phyloP scores from a whole-genome alignment of 2,329 filamentous ascomycete species.

The Pseudocercospora fijiensis region DNA sequence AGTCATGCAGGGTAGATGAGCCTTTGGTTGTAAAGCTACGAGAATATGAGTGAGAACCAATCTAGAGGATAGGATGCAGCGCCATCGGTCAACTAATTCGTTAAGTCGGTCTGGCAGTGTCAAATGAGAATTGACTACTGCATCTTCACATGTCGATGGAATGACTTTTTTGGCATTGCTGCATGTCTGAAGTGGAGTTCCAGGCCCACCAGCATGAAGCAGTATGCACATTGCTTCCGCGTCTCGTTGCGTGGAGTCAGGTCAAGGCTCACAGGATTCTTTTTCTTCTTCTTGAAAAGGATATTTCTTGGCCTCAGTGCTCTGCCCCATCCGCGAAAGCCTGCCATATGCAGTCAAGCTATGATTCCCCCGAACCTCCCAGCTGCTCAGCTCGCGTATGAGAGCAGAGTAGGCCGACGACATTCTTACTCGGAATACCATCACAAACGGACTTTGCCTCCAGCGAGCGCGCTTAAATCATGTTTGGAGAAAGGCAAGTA shows the following conservation, averaged over 20 bases:
- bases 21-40: constrained; percentile 12
- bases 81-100: neutral
- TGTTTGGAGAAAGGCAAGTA: constrained; percentile 60
- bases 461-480: constrained; percentile 51
- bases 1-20: neutral
- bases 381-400: neutral
- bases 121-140: neutral
- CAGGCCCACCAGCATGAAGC: neutral
- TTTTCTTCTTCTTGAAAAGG: neutral
- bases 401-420: neutral
- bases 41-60: constrained; percentile 9
- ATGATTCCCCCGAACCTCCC: neutral
- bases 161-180: neutral
- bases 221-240: neutral
- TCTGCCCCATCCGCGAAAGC: neutral
- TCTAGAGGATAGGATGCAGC: neutral
- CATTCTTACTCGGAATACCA: neutral
- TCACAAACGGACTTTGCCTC: constrained; percentile 25
- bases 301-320: neutral
- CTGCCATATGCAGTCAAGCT: neutral
- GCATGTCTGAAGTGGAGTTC: neutral
- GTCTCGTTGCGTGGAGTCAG: neutral
- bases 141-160: neutral
- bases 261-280: neutral
- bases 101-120: neutral